A percentile compares a stretch with the other conserved stretches of the same genome.
phyloP scores from a whole-genome alignment of 2,329 filamentous ascomycete genomes.

The Stagonosporopsis rhizophila region DNA sequence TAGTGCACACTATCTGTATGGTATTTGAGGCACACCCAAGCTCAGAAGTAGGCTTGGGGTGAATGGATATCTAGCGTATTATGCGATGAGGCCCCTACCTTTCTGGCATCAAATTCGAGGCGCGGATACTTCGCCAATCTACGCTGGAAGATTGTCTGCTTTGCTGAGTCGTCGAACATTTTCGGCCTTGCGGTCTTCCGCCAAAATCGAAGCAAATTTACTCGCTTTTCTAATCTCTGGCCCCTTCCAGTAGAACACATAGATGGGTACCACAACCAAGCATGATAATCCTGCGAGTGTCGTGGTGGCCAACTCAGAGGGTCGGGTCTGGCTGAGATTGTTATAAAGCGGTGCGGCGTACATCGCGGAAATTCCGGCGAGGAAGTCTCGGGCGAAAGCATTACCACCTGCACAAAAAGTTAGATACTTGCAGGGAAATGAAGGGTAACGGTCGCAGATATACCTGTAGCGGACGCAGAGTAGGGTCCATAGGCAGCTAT shows the following conservation, averaged over 20 bases:
- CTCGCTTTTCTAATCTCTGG: slow-evolving; percentile 60
- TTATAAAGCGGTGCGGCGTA: slow-evolving; percentile 66
- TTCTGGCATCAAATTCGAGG: too few relatives aligned
- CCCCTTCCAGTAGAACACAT: slow-evolving; percentile 61
- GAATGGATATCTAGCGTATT: neutral
- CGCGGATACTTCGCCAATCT: neutral
- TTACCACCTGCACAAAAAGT: slow-evolving; percentile 63
- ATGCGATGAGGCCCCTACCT: too few relatives aligned
- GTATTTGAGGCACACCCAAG: neutral
- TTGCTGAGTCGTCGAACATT: slow-evolving; percentile 29
- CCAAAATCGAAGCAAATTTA: slow-evolving; percentile 56
- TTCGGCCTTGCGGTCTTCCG: slow-evolving; percentile 33
- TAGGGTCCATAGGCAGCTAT: slow-evolving; percentile 76
- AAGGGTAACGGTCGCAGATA: slow-evolving; percentile 53
- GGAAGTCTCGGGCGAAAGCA: slow-evolving; percentile 74
- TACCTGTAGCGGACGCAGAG: slow-evolving; percentile 70
- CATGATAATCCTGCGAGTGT: slow-evolving; percentile 60
- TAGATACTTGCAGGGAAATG: slow-evolving; percentile 72
- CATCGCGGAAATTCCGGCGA: slow-evolving; percentile 74
- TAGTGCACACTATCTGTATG: neutral
- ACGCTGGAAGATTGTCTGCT: slow-evolving; percentile 24
- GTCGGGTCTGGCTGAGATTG: slow-evolving; percentile 49
- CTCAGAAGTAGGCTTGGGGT: neutral
- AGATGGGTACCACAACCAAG: slow-evolving; percentile 47
- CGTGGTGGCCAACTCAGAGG: slow-evolving; percentile 58